Evolutionary conservation across 2,329 filamentous ascomycete species (phyloP), one percentile per base, ranked within the genome.

Genomic region (Amphichorda felina): DNA sequence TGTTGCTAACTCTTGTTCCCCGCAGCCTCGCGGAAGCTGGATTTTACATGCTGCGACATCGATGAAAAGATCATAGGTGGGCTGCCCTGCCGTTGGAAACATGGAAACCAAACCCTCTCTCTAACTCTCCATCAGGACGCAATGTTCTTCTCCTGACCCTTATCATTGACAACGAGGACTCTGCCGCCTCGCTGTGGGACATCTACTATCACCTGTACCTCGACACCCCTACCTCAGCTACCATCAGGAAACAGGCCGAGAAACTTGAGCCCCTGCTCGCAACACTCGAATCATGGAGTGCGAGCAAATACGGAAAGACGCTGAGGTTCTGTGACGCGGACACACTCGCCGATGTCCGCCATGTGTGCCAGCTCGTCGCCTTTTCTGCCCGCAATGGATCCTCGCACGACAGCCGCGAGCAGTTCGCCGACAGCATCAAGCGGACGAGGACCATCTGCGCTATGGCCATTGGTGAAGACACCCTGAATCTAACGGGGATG

Each of bases 1-100:
- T 35, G 6, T 31, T 26, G 33, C 15, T 39, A 29, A 25, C 3
- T 29, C 5, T 8, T 10, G 17, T 8, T 3, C 4, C 21, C 13
- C 11, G 11, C 21, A 33, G 35, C 35, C 10, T 13, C 14, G 11
- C 15, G 66, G 29, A 60, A 59, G 27, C 49, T 75, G 4, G 69
- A 74, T 41, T 53, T 77, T 30, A 78, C 74, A 2, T 72, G 63
- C 38, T 76, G 72, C 46, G 72, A 78, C 46, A 42, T 57, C 30
- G 58, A 72, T 19, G 50, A 62, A 10, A 60, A 59, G 14, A 56
- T 72, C 34, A 54, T 74, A 33, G 69, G 71, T 72, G 59, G 10
- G 8, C 7, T 24, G 6, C 21, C 21, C 11, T 14, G 39, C 17
- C 14, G 19, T 13, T 21, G 4, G 8, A n/a, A 1, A 19, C 25